Base-by-base conservation (phyloP, 106 monocot genomes). In the Iris macrosiphon region DNA sequence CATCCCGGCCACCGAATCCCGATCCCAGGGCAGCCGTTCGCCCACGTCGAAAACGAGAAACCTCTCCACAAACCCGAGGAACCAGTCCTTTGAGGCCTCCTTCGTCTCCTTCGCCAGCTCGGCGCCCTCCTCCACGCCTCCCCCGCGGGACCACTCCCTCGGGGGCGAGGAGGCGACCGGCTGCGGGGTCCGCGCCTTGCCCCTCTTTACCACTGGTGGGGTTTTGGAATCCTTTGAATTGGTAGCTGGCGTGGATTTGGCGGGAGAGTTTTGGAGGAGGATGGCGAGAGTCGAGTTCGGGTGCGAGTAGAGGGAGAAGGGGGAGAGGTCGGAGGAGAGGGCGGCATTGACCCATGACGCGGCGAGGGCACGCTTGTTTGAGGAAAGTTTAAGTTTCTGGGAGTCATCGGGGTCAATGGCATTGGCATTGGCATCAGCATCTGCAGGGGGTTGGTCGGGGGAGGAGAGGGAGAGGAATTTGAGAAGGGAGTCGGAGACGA, bases 61-160 rank as follows among this genome's bases (percentile, higher is more conserved):
- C 68, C 78, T 60, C 65, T 99, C 98, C 8, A 99, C 70, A 50
- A 91, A 99, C 7, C 78, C 80, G 52, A 99, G 40, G 69, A 99
- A 99, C 98, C 98, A 99, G 31, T 61, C 59, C 54, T 72, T 74
- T 2, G 84, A 66, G 39, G 80, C 87, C 7, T 71, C 76, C 63
- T 55, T 72, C 49, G 87, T 29, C 6, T 42, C 48, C 70, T 50
- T 67, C 14, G 98, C 91, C 34, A 99, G 72, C 26, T 83, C 75
- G 10, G 32, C 41, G n/a, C 68, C 82, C 37, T 83, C 87, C 59
- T 71, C 73, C 6, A 72, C 45, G 21, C 98, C 87, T 15, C 49
- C 80, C 10, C 91, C 91, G 1, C 63, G 65, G 18, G 53, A 43
- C 98, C 98, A 99, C n/a, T 70, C 83, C 13, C 45, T 57, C 14